Percentiles rank a stretch among this genome's conserved stretches.
Evolutionary conservation across 495 filamentous ascomycete species (phyloP).

Genomic region (Penicillium manginii): DNA sequence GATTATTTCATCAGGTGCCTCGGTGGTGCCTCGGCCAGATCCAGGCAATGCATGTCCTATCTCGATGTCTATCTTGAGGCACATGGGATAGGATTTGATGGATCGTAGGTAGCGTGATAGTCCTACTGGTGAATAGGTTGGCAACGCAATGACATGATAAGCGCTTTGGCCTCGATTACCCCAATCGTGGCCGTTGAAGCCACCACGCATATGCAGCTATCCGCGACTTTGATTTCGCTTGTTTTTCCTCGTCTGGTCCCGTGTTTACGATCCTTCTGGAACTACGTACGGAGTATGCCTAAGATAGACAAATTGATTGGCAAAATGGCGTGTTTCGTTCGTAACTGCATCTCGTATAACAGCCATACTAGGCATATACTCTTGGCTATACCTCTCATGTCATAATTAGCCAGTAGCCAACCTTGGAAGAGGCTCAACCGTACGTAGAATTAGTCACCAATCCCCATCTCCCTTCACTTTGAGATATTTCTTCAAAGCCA

Average conservation of each 20-base stretch:
- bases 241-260: slow-evolving; percentile 2
- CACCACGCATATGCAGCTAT: slow-evolving; percentile 16
- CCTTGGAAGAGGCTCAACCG: neutral
- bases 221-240: slow-evolving; percentile 17
- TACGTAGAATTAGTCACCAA: neutral
- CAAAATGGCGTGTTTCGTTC: neutral
- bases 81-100: too few relatives aligned
- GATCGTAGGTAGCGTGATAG: too few relatives aligned
- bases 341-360: too few relatives aligned
- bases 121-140: too few relatives aligned
- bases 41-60: too few relatives aligned
- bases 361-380: neutral
- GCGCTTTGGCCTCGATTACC: neutral
- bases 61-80: too few relatives aligned
- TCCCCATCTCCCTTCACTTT: neutral
- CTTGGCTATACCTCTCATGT: neutral
- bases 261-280: neutral
- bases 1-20: neutral
- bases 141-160: neutral
- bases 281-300: too few relatives aligned
- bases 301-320: neutral
- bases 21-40: too few relatives aligned
- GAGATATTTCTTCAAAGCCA: neutral
- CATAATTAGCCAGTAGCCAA: neutral
- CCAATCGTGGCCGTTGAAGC: neutral